Conservation (phyloP, 1,284 basidiomycete species). For the Cutaneotrichosporon arboriforme region DNA sequence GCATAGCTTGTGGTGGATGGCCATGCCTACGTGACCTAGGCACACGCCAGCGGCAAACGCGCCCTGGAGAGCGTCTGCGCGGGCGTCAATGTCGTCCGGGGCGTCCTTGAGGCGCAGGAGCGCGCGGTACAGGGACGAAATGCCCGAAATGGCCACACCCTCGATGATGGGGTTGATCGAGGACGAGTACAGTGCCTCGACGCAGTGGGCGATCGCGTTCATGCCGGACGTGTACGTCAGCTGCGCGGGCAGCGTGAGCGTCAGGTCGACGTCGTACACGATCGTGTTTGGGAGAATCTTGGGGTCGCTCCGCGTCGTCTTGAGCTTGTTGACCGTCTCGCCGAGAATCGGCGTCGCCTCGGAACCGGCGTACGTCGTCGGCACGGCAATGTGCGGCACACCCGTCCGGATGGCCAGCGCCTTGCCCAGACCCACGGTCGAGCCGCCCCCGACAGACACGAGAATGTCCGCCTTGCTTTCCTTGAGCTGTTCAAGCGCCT, state of each 20-base stretch:
- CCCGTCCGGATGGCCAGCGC: conserved; percentile 50
- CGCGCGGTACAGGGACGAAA: conserved; percentile 44
- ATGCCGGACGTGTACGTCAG: conserved; percentile 51
- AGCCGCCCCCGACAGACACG: conserved; percentile 49
- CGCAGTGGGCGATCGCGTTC: conserved; percentile 53
- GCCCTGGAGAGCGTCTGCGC: conserved; percentile 49
- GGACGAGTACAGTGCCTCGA: conserved; percentile 50
- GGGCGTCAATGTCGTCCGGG: conserved; percentile 43
- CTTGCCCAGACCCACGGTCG: conserved; percentile 51
- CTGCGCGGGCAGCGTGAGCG: conserved; percentile 48
- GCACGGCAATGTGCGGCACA: conserved; percentile 51
- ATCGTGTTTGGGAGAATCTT: conserved; percentile 52
- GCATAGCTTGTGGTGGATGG: conserved; percentile 54
- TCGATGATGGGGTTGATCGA: conserved; percentile 51
- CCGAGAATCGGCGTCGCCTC: conserved; percentile 52
- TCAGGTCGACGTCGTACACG: conserved; percentile 52
- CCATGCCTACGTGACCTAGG: conserved; percentile 49
- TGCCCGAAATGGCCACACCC: conserved; percentile 50
- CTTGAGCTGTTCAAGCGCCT: conserved; percentile 33
- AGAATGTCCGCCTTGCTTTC: conserved; percentile 48
- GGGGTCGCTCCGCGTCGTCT: conserved; percentile 49
- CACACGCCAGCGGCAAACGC: conserved; percentile 51
- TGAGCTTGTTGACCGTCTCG: conserved; percentile 50
- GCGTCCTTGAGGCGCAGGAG: conserved; percentile 44
- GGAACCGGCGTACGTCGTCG: conserved; percentile 52